Percentiles rank a stretch among this genome's conserved stretches.
Evolutionary conservation across 106 monocot species (phyloP).

Genomic region (Dactylorhiza incarnata): DNA sequence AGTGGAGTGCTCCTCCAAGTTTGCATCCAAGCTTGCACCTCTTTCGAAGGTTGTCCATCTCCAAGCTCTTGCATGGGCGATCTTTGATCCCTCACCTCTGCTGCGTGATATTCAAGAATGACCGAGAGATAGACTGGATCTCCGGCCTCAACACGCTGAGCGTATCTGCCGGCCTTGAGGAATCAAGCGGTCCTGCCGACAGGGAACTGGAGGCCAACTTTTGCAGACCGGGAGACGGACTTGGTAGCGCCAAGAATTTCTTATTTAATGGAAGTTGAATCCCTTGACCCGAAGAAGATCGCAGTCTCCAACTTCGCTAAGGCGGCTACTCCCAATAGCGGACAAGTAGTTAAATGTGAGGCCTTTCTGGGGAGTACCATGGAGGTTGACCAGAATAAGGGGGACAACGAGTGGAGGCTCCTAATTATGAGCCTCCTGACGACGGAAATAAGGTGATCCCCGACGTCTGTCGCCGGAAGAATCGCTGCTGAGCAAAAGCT

Average conservation of each 20-base stretch:
- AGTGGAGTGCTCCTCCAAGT: too few species aligned
- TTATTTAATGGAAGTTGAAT: neutral
- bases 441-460: too few species aligned
- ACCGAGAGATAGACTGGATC: conserved; percentile 52
- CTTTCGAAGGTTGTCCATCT: too few species aligned
- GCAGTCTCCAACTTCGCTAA: neutral
- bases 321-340: neutral
- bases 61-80: too few species aligned
- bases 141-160: conserved; percentile 32
- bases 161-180: conserved; percentile 51
- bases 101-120: conserved; percentile 46
- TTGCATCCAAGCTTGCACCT: too few species aligned
- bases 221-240: too few species aligned
- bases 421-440: conserved; percentile 28
- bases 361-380: neutral
- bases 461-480: too few species aligned
- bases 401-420: conserved; percentile 16
- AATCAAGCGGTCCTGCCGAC: conserved; percentile 44
- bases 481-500: too few species aligned
- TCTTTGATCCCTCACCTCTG: too few species aligned
- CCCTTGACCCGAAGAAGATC: neutral
- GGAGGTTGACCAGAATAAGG: neutral
- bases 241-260: too few species aligned
- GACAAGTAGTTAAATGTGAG: neutral
- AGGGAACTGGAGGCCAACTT: conserved; percentile 47